Conservation (phyloP, 2,329 filamentous ascomycete genomes). For the Xenoacremonium recifei region DNA sequence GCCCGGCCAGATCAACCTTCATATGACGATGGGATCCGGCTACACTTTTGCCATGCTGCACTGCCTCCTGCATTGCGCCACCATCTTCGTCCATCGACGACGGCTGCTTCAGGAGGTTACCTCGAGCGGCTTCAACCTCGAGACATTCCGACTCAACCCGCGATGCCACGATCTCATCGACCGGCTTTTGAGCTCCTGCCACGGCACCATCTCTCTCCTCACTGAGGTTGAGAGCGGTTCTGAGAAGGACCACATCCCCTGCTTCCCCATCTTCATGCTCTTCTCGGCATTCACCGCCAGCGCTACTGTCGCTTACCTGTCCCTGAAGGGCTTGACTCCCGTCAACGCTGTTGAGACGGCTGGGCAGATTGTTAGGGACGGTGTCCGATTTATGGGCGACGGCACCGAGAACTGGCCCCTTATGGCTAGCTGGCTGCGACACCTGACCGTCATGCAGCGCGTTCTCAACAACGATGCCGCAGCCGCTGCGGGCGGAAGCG, state of each 20-base stretch:
- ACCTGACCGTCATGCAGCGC: slow-evolving; percentile 60
- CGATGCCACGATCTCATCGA: slow-evolving; percentile 54
- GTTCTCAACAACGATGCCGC: slow-evolving; percentile 55
- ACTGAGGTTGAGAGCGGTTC: slow-evolving; percentile 54
- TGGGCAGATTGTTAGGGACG: slow-evolving; percentile 55
- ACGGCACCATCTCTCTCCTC: slow-evolving; percentile 56
- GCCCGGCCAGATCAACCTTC: slow-evolving; percentile 58
- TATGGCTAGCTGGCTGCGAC: slow-evolving; percentile 58
- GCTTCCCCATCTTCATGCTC: slow-evolving; percentile 63
- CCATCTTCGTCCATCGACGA: slow-evolving; percentile 60
- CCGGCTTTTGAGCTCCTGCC: slow-evolving; percentile 56
- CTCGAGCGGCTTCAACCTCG: slow-evolving; percentile 49
- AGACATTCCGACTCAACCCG: slow-evolving; percentile 51
- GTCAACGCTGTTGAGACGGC: slow-evolving; percentile 56
- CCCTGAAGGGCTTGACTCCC: slow-evolving; percentile 59
- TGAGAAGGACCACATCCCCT: slow-evolving; percentile 58
- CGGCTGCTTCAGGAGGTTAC: slow-evolving; percentile 58
- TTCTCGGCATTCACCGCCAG: slow-evolving; percentile 62
- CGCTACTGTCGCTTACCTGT: slow-evolving; percentile 60
- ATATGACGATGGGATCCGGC: slow-evolving; percentile 64
- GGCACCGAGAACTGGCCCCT: slow-evolving; percentile 60
- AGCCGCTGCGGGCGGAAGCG: slow-evolving; percentile 27
- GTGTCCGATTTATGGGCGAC: slow-evolving; percentile 57
- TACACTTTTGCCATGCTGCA: slow-evolving; percentile 63
- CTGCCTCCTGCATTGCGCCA: slow-evolving; percentile 59